These are phyloP conservation scores for Fusarium kyushuense DNA, from an alignment of 2,329 filamentous ascomycete species.

Conservation along the genomic window DNA sequence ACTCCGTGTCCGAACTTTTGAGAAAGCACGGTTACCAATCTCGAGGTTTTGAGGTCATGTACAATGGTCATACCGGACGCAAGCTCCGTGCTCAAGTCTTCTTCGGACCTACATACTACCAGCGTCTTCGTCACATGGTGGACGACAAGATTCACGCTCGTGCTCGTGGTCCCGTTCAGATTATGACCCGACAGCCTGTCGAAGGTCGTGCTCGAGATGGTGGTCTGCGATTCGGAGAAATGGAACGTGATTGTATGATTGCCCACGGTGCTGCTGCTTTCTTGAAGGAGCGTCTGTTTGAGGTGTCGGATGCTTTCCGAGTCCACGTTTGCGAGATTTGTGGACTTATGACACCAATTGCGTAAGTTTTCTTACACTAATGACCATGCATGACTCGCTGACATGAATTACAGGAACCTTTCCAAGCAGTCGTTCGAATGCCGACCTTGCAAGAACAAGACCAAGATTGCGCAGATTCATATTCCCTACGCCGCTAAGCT, in stretches of 20 bases:
- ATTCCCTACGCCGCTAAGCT: conserved; percentile 98
- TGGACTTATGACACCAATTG: conserved; percentile 98
- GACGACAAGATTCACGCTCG: conserved; percentile 99
- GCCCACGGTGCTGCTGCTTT: conserved; percentile 98
- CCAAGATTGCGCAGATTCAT: conserved; percentile 96
- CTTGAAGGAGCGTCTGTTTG: conserved; percentile 96
- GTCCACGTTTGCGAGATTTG: conserved; percentile 99
- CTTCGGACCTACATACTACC: conserved; percentile 98
- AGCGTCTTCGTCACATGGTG: conserved; percentile 98
- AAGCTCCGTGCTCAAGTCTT: conserved; percentile 96
- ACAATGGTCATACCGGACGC: conserved; percentile 95
- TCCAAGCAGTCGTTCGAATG: conserved; percentile 98
- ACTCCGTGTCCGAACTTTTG: conserved; percentile 88
- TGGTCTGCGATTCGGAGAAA: conserved; percentile 99
- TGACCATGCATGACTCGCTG: conserved; percentile 45
- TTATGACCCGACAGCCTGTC: conserved; percentile 95
- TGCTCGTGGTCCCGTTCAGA: conserved; percentile 95
- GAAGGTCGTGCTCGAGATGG: conserved; percentile 98
- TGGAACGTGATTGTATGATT: conserved; percentile 99
- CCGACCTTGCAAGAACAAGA: conserved; percentile 98
- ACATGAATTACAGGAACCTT: conserved; percentile 74
- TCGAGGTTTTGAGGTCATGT: conserved; percentile 98
- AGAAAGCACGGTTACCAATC: conserved; percentile 94
- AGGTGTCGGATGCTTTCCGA: conserved; percentile 97
- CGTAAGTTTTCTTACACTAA: conserved; percentile 72